These are phyloP conservation scores for Mortierella sp. DNA, from an alignment of 371 early-diverging fungal species.

Conservation along the genomic window DNA sequence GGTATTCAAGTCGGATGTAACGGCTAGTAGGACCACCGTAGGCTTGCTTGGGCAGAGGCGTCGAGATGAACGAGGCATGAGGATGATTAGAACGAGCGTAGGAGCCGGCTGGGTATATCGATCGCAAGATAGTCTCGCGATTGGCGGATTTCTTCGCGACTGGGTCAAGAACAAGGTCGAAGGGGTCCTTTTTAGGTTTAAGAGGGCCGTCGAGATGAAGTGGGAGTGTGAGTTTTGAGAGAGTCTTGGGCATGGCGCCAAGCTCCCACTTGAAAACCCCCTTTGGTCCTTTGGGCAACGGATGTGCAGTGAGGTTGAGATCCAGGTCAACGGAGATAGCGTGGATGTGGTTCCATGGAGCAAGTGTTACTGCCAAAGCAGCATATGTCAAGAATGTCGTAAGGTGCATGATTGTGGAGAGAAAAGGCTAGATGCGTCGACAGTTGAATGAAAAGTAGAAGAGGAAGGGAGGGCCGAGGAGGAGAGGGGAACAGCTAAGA, in stretches of 20 bases:
- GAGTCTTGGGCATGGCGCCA: constrained; percentile 4
- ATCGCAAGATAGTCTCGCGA: constrained; percentile 26
- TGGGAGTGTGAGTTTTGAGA: constrained; percentile 6
- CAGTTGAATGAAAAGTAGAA: too few relatives aligned
- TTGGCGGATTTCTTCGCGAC: not conserved
- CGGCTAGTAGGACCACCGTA: constrained; percentile 12
- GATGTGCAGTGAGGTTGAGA: not conserved
- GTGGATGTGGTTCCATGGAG: too few relatives aligned
- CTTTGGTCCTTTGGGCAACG: not conserved
- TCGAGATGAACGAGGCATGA: constrained; percentile 12
- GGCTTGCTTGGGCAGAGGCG: constrained; percentile 17
- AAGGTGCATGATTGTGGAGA: not conserved
- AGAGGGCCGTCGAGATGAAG: constrained; percentile 7
- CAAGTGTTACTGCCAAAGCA: not conserved
- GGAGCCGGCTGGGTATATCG: constrained; percentile 18
- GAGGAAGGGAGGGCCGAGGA: too few relatives aligned
- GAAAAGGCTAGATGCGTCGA: too few relatives aligned
- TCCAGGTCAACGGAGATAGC: too few relatives aligned
- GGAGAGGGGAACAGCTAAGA: too few relatives aligned
- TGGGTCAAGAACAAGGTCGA: constrained; percentile 18
- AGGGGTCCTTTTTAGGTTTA: constrained; percentile 7
- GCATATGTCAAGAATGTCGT: not conserved
- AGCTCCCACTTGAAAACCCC: constrained; percentile 18
- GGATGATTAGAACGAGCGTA: constrained; percentile 19
- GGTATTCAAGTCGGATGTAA: constrained; percentile 32